Base-by-base conservation (phyloP, 75 land plant species). In the Pinus tabuliformis region DNA sequence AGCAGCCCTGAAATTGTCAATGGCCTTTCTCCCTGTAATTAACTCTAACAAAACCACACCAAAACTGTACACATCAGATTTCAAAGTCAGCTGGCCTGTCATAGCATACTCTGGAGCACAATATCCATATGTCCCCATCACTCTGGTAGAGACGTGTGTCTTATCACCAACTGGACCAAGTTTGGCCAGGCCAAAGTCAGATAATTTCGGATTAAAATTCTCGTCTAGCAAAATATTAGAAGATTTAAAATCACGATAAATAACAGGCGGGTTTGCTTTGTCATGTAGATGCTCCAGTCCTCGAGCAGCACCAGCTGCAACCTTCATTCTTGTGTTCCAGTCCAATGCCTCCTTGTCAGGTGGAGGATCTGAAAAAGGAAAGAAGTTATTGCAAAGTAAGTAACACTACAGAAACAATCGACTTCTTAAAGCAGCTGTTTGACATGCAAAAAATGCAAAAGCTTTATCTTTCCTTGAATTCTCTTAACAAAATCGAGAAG, bases 281-380 rank as follows among this genome's bases (percentile, higher is more conserved):
- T 92, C 95, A 60, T 92, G 95, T 80, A 92, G 79, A 79, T 92
- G 91, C 68, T 92, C 95, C 66, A 92, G 77, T 2, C 95, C 95
- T 58, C 83, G 86, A 6, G 95, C 95, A 62, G 95, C 95, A 74
- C 95, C 95, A 68, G 90, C 94, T 45, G 98, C 98, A 65, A 95
- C 92, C 82, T 95, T 95, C 96, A 95, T 95, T 54, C 98, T 79
- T 0, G 96, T 95, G 78, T 93, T 93, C 98, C 98, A 95, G 62
- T 92, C 96, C 62, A 95, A 76, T 5, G 96, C 83, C 58, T 87
- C 91, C 77, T 89, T 90, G 71, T 88, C 87, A 37, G 88, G 89
- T 12, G 90, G 90, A 75, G 90, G 73, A 87, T 95, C 98, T 95
- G 77, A 76, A 80, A 8, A 17, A 78, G 12, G 54, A 49, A 49